Conservation (phyloP, 169 alveolate genomes). For the Theileria equi region DNA sequence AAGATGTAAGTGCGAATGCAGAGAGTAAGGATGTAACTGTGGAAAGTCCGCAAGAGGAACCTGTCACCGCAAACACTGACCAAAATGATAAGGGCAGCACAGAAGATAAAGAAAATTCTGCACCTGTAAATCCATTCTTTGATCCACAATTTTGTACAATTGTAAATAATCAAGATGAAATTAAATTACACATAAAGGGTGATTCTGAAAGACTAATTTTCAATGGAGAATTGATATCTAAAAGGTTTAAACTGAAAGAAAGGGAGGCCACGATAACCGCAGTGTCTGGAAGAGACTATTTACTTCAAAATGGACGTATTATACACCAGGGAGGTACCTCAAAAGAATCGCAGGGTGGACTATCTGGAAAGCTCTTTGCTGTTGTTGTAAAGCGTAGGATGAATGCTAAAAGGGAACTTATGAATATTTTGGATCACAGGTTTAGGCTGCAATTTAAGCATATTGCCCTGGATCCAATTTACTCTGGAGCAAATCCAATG, state of each 20-base stretch:
- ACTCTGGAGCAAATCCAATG: background rate
- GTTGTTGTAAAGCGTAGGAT: conserved; percentile 6
- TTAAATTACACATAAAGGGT: background rate
- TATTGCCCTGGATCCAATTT: conserved; percentile 10
- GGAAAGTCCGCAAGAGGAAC: too few relatives aligned
- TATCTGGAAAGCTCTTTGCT: conserved; percentile 23
- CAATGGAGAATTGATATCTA: conserved; percentile 4
- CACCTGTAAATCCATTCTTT: too few relatives aligned
- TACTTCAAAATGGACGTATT: conserved; percentile 13
- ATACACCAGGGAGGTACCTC: too few relatives aligned
- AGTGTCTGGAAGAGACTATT: conserved; percentile 33
- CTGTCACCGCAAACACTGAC: too few relatives aligned
- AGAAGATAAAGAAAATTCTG: too few relatives aligned
- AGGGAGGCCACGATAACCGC: background rate
- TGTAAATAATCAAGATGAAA: background rate
- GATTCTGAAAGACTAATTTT: conserved; percentile 23
- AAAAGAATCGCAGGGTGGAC: too few relatives aligned
- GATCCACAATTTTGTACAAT: too few relatives aligned
- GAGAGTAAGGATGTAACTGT: too few relatives aligned
- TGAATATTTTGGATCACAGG: conserved; percentile 17
- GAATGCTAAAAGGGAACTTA: conserved; percentile 19
- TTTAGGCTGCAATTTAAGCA: conserved; percentile 28
- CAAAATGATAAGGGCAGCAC: too few relatives aligned
- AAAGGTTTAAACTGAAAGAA: conserved; percentile 1
- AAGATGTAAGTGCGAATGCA: too few relatives aligned